These are phyloP conservation scores for Cryphonectria naterciae DNA, from an alignment of 2,329 filamentous ascomycete species.

Conservation along the genomic window DNA sequence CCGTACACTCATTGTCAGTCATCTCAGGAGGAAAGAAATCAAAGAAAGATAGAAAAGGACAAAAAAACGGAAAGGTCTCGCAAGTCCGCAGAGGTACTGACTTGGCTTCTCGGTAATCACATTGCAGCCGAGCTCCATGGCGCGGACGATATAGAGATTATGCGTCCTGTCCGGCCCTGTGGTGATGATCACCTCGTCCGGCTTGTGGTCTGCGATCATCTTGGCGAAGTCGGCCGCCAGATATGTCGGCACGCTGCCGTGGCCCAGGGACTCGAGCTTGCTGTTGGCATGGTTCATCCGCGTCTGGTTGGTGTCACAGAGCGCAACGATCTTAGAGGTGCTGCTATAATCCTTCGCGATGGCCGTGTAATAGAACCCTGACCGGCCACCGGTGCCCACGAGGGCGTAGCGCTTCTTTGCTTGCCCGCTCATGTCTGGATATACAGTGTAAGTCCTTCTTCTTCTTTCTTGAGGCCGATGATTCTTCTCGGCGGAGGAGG, in stretches of 20 bases:
- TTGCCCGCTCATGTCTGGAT: not conserved
- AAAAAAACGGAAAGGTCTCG: not conserved
- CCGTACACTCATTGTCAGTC: not conserved
- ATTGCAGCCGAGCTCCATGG: slow-evolving; percentile 61
- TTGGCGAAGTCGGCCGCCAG: slow-evolving; percentile 58
- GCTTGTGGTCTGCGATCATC: slow-evolving; percentile 60
- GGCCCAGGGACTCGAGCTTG: slow-evolving; percentile 50
- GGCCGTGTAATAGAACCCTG: slow-evolving; percentile 64
- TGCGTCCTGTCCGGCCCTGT: slow-evolving; percentile 64
- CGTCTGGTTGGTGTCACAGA: slow-evolving; percentile 65
- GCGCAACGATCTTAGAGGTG: slow-evolving; percentile 56
- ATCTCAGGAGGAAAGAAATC: not conserved
- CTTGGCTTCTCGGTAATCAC: slow-evolving; percentile 67
- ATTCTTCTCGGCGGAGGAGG: not conserved
- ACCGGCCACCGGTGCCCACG: slow-evolving; percentile 62
- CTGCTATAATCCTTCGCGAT: slow-evolving; percentile 56
- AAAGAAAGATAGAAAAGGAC: not conserved
- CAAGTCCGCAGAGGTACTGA: not conserved
- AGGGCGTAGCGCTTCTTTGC: slow-evolving; percentile 54
- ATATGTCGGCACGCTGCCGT: slow-evolving; percentile 56
- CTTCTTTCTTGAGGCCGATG: not conserved
- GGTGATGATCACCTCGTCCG: slow-evolving; percentile 65
- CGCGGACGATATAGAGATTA: slow-evolving; percentile 62
- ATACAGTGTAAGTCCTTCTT: not conserved
- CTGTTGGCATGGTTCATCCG: slow-evolving; percentile 61